Base-by-base conservation (phyloP, 495 filamentous ascomycete species). In the Astrothelium macrocarpum region DNA sequence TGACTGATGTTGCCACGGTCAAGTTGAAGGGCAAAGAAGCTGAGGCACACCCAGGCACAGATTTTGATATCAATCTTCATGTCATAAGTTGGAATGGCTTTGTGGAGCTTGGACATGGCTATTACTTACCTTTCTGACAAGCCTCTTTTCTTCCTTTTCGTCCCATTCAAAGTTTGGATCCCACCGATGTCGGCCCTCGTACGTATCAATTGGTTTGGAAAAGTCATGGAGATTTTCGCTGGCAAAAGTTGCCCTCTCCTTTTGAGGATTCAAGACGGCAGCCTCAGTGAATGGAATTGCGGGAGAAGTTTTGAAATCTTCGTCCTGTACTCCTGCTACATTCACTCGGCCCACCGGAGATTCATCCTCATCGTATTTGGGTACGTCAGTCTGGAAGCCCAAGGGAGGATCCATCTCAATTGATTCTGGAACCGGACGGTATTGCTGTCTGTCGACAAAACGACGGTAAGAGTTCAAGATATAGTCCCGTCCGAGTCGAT, bases 1-100 rank as follows among this genome's bases (percentile, higher is more conserved):
- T 70, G 65, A 29, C 16, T 29, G 59, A 70, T 65, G 72, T 92
- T 95, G 25, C 86, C 85, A 49, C 90, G 80, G 69, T 95, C 90
- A 1, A 93, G 77, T 66, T 95, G 88, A 31, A 95, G 80, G 0
- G 87, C 88, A 61, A 93, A 91, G 73, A 94, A 93, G 74, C 89
- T 92, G 29, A 90, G 70, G 66, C 88, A 91, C 4, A 84, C 84
- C 77, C 85, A 85, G 31, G 79, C 76, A 62, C 82, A 85, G 11
- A 91, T 76, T 16, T 79, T 75, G 53, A 73, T 70, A 61, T 87
- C 84, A 61, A 85, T 81, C 81, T 72, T 26, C 23, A 77, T 65
- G 62, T 39, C 32, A 64, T 25, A 43, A 65, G 32, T 66, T 68
- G 66, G 74, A 67, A 75, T 78, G 62, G 67, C 71, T 62, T 61